These are phyloP conservation scores for Dissophora ornata DNA, from an alignment of 192 early-diverging fungal species.

Conservation along the genomic window DNA sequence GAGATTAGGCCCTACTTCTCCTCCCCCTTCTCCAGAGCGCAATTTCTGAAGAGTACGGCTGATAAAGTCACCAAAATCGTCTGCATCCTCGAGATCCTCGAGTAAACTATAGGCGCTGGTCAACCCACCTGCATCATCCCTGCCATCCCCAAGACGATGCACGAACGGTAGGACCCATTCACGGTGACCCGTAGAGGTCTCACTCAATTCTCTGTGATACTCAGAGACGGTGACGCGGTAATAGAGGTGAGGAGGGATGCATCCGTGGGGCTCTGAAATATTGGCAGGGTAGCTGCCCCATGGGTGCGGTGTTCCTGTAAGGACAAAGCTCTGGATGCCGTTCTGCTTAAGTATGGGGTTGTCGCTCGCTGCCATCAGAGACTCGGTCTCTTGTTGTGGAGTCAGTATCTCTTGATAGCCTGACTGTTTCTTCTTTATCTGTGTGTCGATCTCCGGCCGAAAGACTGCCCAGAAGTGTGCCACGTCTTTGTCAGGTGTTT, in stretches of 20 bases:
- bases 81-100: constrained; percentile 32
- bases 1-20: no score
- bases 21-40: no score
- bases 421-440: not conserved
- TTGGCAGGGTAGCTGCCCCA: constrained; percentile 29
- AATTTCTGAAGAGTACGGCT: not conserved
- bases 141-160: constrained; percentile 28
- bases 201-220: no score
- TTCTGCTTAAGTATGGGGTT: no score
- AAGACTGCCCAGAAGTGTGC: constrained; percentile 32
- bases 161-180: constrained; percentile 28
- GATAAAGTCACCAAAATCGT: constrained; percentile 33
- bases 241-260: constrained; percentile 45
- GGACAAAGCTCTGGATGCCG: constrained; percentile 5
- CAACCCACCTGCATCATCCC: constrained; percentile 39
- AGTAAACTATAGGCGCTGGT: constrained; percentile 24
- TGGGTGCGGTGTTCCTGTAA: constrained; percentile 21
- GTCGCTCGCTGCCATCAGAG: no score
- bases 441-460: not conserved
- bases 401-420: not conserved
- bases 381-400: no score
- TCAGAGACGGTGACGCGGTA: constrained; percentile 11
- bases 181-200: no score
- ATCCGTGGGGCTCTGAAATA: constrained; percentile 36
- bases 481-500: not conserved